Percentiles rank a stretch among this genome's conserved stretches.
Evolutionary conservation across 129 eudicot species (phyloP).

Genomic region (Saposhnikovia divaricata): DNA sequence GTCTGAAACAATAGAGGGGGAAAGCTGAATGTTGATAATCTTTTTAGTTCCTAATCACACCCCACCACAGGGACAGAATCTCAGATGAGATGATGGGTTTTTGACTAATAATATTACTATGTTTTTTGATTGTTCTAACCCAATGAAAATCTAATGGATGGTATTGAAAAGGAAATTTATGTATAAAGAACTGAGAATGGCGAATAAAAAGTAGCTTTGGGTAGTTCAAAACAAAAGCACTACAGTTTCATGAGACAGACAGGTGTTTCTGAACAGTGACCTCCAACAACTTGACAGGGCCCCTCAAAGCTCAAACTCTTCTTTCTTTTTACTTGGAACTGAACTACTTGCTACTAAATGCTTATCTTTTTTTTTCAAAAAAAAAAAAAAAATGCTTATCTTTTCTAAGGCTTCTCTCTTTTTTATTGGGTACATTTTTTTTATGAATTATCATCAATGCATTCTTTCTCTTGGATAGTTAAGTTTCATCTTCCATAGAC

Average conservation of each 20-base stretch:
- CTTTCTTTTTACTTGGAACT: conserved; percentile 20
- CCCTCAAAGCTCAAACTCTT: conserved; percentile 7
- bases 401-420: background rate
- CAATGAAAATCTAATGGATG: conserved; percentile 16
- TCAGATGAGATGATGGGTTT: conserved; percentile 35
- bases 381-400: conserved; percentile 10
- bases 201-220: conserved; percentile 19
- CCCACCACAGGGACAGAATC: conserved; percentile 56
- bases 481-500: background rate
- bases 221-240: conserved; percentile 25
- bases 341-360: conserved; percentile 11
- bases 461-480: conserved; percentile 2
- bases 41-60: conserved; percentile 46
- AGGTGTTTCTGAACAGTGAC: conserved; percentile 33
- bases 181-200: conserved; percentile 20
- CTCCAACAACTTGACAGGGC: conserved; percentile 40
- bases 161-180: conserved; percentile 24
- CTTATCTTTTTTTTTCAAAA: conserved; percentile 3
- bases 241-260: conserved; percentile 28
- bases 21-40: conserved; percentile 35
- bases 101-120: conserved; percentile 20
- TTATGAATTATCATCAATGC: background rate
- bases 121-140: conserved; percentile 9
- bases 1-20: conserved; percentile 20
- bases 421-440: background rate